phyloP scores from a whole-genome alignment of 139 green algal species.

The Coelastrella sp. region DNA sequence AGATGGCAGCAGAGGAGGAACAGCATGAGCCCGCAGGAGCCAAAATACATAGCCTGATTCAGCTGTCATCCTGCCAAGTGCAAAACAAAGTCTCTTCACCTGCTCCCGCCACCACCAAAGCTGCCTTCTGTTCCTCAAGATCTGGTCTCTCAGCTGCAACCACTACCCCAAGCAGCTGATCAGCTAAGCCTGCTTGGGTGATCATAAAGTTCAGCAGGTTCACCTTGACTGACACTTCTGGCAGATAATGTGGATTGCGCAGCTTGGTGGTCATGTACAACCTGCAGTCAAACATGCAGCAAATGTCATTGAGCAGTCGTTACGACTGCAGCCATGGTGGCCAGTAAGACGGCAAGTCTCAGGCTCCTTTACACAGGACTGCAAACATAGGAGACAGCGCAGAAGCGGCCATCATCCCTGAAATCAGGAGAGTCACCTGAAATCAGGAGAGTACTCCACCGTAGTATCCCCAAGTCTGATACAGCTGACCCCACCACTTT shows the following conservation, averaged over 20 bases:
- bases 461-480: conserved; percentile 77
- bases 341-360: too few species aligned
- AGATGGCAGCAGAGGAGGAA: too few species aligned
- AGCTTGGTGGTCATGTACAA: conserved; percentile 87
- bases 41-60: too few species aligned
- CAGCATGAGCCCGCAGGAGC: too few species aligned
- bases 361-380: too few species aligned
- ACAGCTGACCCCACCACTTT: conserved; percentile 75
- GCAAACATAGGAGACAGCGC: too few species aligned
- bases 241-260: conserved; percentile 81
- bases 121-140: conserved; percentile 81
- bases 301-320: background rate
- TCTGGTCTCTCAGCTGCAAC: conserved; percentile 84
- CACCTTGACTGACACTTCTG: conserved; percentile 78
- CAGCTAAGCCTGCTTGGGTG: conserved; percentile 74
- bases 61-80: too few species aligned
- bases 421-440: too few species aligned
- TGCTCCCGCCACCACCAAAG: conserved; percentile 66
- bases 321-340: background rate
- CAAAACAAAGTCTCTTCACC: too few species aligned
- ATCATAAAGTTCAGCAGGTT: conserved; percentile 89
- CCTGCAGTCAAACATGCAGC: conserved; percentile 51
- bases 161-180: conserved; percentile 85
- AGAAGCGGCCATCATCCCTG: too few species aligned
- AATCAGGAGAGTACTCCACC: conserved; percentile 77